phyloP scores from a whole-genome alignment of 2,329 filamentous ascomycete species.

The Chrysosporium queenslandicum region DNA sequence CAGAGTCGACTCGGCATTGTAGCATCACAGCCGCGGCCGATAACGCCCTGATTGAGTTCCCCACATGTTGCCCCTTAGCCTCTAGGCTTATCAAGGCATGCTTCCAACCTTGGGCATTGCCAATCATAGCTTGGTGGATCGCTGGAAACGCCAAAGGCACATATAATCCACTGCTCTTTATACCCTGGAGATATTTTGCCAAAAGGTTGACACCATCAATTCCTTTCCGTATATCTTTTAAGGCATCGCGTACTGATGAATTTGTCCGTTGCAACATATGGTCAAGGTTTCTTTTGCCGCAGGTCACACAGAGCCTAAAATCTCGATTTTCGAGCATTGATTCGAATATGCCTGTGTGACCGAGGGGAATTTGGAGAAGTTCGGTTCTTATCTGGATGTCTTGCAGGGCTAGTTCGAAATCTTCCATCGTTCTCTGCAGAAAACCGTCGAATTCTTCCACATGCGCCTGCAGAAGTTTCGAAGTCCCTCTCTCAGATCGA shows the following conservation, averaged over 20 bases:
- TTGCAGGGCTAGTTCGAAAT: slow-evolving; percentile 64
- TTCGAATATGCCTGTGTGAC: slow-evolving; percentile 74
- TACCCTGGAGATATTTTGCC: slow-evolving; percentile 56
- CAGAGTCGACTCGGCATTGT: too few species aligned
- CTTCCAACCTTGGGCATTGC: too few species aligned
- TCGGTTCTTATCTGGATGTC: slow-evolving; percentile 74
- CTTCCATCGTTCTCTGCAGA: slow-evolving; percentile 73
- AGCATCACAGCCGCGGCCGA: too few species aligned
- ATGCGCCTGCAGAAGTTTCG: slow-evolving; percentile 79
- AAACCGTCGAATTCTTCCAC: slow-evolving; percentile 93
- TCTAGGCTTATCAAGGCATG: too few species aligned
- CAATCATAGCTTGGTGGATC: too few species aligned
- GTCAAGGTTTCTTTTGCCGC: slow-evolving; percentile 84
- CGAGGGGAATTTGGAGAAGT: slow-evolving; percentile 70
- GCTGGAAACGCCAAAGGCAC: too few species aligned
- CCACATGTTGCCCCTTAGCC: too few species aligned
- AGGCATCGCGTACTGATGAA: slow-evolving; percentile 61
- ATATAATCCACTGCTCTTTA: too few species aligned
- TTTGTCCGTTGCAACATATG: slow-evolving; percentile 76
- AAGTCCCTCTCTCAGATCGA: slow-evolving; percentile 78
- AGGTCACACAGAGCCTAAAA: slow-evolving; percentile 72
- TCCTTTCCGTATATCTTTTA: slow-evolving; percentile 70
- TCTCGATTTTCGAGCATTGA: slow-evolving; percentile 74
- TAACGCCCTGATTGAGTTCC: too few species aligned
- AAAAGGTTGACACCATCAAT: slow-evolving; percentile 67